Evolutionary conservation across 257 asterid genomes (phyloP).

Genomic region (Craterostigma plantagineum): DNA sequence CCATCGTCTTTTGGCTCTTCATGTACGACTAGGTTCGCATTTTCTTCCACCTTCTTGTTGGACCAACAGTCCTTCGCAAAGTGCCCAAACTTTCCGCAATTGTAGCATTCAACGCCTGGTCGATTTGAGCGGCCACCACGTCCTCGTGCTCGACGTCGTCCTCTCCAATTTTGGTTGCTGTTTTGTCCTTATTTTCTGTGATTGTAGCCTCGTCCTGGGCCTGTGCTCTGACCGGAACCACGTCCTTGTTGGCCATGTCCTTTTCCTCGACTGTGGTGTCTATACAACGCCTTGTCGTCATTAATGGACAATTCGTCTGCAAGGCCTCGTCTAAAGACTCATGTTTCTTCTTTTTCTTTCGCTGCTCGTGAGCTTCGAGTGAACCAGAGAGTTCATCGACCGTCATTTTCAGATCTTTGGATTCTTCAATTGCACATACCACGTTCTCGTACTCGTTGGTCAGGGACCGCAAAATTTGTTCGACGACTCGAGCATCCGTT

Average conservation of each 20-base stretch:
- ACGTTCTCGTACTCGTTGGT: no score
- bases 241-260: constrained; percentile 1
- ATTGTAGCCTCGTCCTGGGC: neutral
- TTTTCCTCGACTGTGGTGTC: neutral
- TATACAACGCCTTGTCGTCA: neutral
- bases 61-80: neutral
- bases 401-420: no score
- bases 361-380: no score
- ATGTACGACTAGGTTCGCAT: neutral
- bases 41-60: neutral
- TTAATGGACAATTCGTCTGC: neutral
- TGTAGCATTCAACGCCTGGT: neutral
- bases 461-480: no score
- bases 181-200: no score
- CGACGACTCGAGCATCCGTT: no score
- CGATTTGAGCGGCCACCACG: no score
- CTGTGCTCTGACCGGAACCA: neutral
- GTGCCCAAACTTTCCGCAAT: constrained; percentile 1
- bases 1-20: neutral
- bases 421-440: no score
- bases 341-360: no score
- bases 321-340: neutral
- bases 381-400: no score
- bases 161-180: neutral
- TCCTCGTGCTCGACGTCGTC: no score